Conservation (phyloP, 805 yeast genomes). For the Candida coleopterorum region DNA sequence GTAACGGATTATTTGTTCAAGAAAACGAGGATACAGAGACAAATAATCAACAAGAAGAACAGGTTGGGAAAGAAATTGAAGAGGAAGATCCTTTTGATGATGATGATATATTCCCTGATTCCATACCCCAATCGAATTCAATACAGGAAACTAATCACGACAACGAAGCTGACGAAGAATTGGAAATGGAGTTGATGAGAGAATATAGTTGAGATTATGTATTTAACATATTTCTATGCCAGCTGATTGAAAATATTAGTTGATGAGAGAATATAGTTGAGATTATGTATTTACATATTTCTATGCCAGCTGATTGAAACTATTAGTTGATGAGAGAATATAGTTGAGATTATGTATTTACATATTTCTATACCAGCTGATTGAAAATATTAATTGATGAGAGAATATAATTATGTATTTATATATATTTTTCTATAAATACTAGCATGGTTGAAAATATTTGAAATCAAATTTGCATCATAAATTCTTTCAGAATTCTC, state of each 20-base stretch:
- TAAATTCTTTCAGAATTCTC: constrained; percentile 18
- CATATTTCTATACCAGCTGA: too few species aligned
- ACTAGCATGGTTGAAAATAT: constrained; percentile 42
- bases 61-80: constrained; percentile 37
- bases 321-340: constrained; percentile 36
- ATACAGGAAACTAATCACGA: constrained; percentile 14
- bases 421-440: constrained; percentile 46
- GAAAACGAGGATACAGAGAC: constrained; percentile 22
- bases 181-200: constrained; percentile 34
- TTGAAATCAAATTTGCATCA: constrained; percentile 36
- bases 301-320: too few species aligned
- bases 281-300: constrained; percentile 7
- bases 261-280: constrained; percentile 36
- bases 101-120: constrained; percentile 12
- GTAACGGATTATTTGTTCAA: constrained; percentile 25
- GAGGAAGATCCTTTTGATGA: constrained; percentile 20
- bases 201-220: constrained; percentile 24
- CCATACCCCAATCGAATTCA: constrained; percentile 9
- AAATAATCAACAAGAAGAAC: constrained; percentile 4
- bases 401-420: constrained; percentile 28
- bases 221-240: too few species aligned
- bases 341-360: constrained; percentile 17
- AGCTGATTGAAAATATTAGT: constrained; percentile 38
- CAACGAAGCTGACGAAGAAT: constrained; percentile 28
- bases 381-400: constrained; percentile 39